A percentile compares a stretch with the other conserved stretches of the same genome.
Conservation (phyloP, 2,329 filamentous ascomycete genomes). For the Cercospora nicotianae region DNA sequence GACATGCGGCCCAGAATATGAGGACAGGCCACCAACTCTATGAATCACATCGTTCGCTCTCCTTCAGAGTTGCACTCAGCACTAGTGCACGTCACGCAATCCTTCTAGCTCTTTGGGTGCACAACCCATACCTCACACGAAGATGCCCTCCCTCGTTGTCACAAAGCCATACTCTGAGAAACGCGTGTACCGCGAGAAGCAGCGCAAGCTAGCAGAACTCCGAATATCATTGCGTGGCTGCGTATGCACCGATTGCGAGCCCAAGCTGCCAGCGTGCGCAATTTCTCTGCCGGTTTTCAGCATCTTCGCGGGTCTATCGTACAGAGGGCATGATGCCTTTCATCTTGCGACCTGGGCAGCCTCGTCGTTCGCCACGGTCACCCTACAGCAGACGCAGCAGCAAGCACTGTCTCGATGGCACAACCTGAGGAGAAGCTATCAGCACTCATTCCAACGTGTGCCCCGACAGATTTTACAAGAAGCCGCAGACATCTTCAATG, state of each 20-base stretch:
- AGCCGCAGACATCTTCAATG: conserved; percentile 16
- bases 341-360: conserved; percentile 13
- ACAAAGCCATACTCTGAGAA: neutral
- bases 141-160: neutral
- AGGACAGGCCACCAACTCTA: neutral
- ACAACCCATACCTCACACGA: neutral
- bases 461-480: neutral
- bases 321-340: conserved; percentile 11
- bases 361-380: neutral
- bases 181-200: neutral
- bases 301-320: conserved; percentile 5
- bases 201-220: neutral
- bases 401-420: conserved; percentile 3
- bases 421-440: neutral
- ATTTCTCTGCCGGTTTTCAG: neutral
- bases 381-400: conserved; percentile 4
- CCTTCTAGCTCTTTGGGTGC: neutral
- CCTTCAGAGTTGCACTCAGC: neutral
- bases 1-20: neutral
- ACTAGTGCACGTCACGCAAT: neutral
- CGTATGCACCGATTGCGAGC: conserved; percentile 10
- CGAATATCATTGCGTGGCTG: conserved; percentile 8
- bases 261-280: neutral
- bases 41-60: neutral
- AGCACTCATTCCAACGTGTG: neutral